Conservation (phyloP, 1,139 yeast genomes). For the Suhomyces taliae region DNA sequence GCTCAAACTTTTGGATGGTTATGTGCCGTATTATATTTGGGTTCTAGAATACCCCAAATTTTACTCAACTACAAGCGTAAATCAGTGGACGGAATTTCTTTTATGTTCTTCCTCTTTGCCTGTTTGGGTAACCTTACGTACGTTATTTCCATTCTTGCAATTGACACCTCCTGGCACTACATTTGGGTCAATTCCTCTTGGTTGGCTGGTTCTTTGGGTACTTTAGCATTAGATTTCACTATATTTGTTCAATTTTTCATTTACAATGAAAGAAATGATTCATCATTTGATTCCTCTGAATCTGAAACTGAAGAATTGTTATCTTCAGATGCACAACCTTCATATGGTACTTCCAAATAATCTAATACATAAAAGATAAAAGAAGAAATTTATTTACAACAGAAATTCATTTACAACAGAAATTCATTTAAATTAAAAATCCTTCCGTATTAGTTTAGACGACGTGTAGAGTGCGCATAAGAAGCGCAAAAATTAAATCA, state of each 20-base stretch:
- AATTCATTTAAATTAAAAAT: too few relatives aligned
- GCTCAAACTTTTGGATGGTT: slow-evolving; percentile 93
- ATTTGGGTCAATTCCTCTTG: slow-evolving; percentile 83
- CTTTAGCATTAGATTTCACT: slow-evolving; percentile 76
- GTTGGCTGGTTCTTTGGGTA: slow-evolving; percentile 91
- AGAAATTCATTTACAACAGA: too few relatives aligned
- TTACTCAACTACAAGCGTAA: slow-evolving; percentile 77
- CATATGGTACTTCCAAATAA: slow-evolving; percentile 2
- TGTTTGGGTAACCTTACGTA: slow-evolving; percentile 90
- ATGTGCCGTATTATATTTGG: slow-evolving; percentile 81
- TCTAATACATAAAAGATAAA: too few relatives aligned
- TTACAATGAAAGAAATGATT: slow-evolving; percentile 48
- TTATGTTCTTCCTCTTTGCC: slow-evolving; percentile 88
- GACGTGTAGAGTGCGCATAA: too few relatives aligned
- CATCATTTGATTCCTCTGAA: not conserved
- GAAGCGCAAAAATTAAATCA: too few relatives aligned
- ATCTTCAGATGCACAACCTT: not conserved
- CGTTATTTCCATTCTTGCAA: slow-evolving; percentile 77
- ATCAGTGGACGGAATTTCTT: slow-evolving; percentile 90
- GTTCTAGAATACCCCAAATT: slow-evolving; percentile 89
- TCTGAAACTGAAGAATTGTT: not conserved
- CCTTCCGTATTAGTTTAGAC: too few relatives aligned
- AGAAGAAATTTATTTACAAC: too few relatives aligned
- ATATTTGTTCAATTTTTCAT: slow-evolving; percentile 86
- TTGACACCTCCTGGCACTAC: slow-evolving; percentile 69